Evolutionary conservation across 2,329 filamentous ascomycete species (phyloP).

Genomic region (Colletotrichum filicis): DNA sequence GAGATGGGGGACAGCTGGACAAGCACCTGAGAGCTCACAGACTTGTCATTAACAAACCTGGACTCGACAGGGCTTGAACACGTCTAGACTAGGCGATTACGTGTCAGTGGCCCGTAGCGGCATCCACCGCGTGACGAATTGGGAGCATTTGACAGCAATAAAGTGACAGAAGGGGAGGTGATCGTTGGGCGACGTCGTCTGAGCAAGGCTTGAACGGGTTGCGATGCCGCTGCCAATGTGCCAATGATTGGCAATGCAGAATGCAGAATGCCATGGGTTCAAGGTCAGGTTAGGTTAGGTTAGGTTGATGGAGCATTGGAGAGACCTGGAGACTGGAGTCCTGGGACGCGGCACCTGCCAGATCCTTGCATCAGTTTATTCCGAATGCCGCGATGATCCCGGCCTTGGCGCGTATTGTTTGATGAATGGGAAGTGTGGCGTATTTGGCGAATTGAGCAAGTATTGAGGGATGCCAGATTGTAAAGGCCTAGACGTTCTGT

Average conservation of each 20-base stretch:
- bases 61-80: neutral
- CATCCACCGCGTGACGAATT: conserved; percentile 31
- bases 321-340: too few species aligned
- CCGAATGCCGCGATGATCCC: conserved; percentile 13
- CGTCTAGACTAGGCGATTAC: conserved; percentile 22
- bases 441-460: neutral
- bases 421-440: neutral
- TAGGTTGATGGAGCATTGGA: neutral
- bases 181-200: conserved; percentile 10
- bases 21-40: neutral
- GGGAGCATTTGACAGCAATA: conserved; percentile 12
- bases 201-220: neutral
- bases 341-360: conserved; percentile 19
- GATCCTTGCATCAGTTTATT: conserved; percentile 8
- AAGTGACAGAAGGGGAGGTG: conserved; percentile 25
- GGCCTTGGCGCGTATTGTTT: neutral
- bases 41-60: neutral
- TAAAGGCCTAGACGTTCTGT: neutral
- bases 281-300: conserved; percentile 16
- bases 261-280: neutral
- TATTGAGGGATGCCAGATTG: neutral
- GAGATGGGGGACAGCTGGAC: neutral
- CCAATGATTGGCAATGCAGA: conserved; percentile 25
- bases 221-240: conserved; percentile 12
- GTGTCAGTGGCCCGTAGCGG: conserved; percentile 29